These are phyloP conservation scores for Harringtonia aguacate DNA, from an alignment of 2,329 filamentous ascomycete species.

Conservation along the genomic window DNA sequence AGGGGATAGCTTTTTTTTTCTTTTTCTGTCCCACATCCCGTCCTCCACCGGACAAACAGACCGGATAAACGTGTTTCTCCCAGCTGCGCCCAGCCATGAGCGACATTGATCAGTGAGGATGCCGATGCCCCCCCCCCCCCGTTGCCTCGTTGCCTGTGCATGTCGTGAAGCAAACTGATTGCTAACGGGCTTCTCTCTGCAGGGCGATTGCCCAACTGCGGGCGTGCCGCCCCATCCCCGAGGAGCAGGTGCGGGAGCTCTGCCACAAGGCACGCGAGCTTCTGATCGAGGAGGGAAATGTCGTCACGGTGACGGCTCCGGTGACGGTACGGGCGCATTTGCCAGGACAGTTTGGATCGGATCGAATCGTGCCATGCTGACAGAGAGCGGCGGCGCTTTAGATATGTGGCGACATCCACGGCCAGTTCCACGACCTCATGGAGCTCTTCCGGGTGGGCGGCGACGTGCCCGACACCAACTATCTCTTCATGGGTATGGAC, in stretches of 20 bases:
- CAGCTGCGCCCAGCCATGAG: slow-evolving; percentile 72
- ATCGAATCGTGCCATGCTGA: background rate
- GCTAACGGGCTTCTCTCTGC: slow-evolving; percentile 6
- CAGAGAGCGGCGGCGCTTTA: no score
- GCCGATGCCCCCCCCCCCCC: no score
- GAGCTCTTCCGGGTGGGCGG: slow-evolving; percentile 90
- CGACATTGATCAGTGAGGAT: slow-evolving; percentile 75
- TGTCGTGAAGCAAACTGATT: no score
- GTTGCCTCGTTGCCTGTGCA: background rate
- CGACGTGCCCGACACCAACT: slow-evolving; percentile 90
- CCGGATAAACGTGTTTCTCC: no score
- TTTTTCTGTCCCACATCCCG: no score
- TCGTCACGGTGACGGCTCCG: slow-evolving; percentile 87
- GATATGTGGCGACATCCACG: slow-evolving; percentile 96
- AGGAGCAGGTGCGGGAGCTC: slow-evolving; percentile 88
- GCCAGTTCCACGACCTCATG: slow-evolving; percentile 95
- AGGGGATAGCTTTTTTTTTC: no score
- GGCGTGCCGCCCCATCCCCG: slow-evolving; percentile 91
- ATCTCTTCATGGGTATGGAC: slow-evolving; percentile 79
- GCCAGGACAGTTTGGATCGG: no score
- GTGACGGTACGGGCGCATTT: slow-evolving; percentile 77
- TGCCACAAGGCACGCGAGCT: slow-evolving; percentile 96
- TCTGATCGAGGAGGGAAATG: slow-evolving; percentile 94
- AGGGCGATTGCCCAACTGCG: slow-evolving; percentile 94
- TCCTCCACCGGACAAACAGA: no score